phyloP scores from a whole-genome alignment of 345 rosid species.

The Acer yangbiense region DNA sequence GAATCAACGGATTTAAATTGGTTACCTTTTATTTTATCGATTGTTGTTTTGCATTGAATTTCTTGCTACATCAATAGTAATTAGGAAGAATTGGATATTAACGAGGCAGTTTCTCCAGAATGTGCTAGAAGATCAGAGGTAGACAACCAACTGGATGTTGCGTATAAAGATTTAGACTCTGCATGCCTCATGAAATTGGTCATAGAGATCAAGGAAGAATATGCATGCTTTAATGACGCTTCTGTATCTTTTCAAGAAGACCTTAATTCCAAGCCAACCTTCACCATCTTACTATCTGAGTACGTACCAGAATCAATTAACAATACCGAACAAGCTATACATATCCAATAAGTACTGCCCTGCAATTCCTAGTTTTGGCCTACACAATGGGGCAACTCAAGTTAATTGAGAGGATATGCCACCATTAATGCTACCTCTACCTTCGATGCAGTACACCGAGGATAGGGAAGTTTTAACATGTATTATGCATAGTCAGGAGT shows the following conservation, averaged over 20 bases:
- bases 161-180: constrained; percentile 22
- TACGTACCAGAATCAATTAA: constrained; percentile 31
- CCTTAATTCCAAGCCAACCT: constrained; percentile 21
- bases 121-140: constrained; percentile 32
- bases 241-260: constrained; percentile 21
- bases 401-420: constrained; percentile 49
- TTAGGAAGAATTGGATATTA: constrained; percentile 34
- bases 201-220: constrained; percentile 23
- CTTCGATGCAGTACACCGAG: constrained; percentile 82
- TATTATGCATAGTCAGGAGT: constrained; percentile 30
- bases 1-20: too few relatives aligned
- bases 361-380: constrained; percentile 34
- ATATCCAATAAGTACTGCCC: constrained; percentile 35
- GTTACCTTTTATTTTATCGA: too few relatives aligned
- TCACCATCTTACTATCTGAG: constrained; percentile 21
- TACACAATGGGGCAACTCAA: constrained; percentile 38
- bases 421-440: constrained; percentile 44
- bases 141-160: constrained; percentile 34
- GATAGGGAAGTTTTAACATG: constrained; percentile 55
- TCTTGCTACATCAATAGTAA: too few relatives aligned
- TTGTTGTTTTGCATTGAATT: too few relatives aligned
- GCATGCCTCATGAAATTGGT: constrained; percentile 12
- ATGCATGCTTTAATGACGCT: constrained; percentile 18
- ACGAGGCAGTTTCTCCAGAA: constrained; percentile 30
- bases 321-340: constrained; percentile 20